Evolutionary conservation across 2,329 filamentous ascomycete species (phyloP), one percentile per base, ranked within the genome.

Genomic region (Torrubiella hemipterigena): DNA sequence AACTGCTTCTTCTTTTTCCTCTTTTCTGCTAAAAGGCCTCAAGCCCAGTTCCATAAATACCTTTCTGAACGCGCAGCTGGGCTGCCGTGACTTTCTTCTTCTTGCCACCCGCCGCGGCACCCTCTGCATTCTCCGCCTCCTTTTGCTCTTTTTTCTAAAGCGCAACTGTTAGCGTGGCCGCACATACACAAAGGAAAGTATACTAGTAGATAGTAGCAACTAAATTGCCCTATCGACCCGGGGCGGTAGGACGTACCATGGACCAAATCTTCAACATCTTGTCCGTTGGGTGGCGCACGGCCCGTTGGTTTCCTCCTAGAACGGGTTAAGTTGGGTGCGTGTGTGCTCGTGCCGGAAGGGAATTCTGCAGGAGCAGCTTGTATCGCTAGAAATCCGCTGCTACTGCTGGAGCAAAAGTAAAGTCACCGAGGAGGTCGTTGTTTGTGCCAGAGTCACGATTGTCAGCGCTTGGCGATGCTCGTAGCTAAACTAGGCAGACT

Each of bases 231-330:
- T 14, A 14, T 24, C n/a, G 17, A n/a, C 15, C 5, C 17, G 22
- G 29, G 26, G 7, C 33, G 36, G 8, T 22, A 5, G 12, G 17
- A 49, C 69, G 31, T 67, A 93, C 86, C 89, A 96, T 94, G 49
- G 86, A 93, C 91, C 89, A 96, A 68, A 96, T 95, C 67, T 96
- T 96, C 69, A 95, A 72, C 91, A 96, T 96, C 52, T 66, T 87
- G 63, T 25, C 30, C 17, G 16, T 24, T 9, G 6, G 8, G 16
- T 16, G 21, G 19, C 27, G 22, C 14, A 11, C n/a, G n/a, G n/a
- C n/a, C n/a, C n/a, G n/a, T n/a, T n/a, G n/a, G n/a, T n/a, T n/a
- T n/a, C n/a, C n/a, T n/a, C n/a, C n/a, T n/a, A n/a, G n/a, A n/a
- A n/a, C n/a, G n/a, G n/a, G n/a, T n/a, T n/a, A n/a, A n/a, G n/a